Percentiles rank a stretch among this genome's conserved stretches.
Evolutionary conservation across 1,284 basidiomycete species (phyloP).

Genomic region (Xerocomus minutiporus): DNA sequence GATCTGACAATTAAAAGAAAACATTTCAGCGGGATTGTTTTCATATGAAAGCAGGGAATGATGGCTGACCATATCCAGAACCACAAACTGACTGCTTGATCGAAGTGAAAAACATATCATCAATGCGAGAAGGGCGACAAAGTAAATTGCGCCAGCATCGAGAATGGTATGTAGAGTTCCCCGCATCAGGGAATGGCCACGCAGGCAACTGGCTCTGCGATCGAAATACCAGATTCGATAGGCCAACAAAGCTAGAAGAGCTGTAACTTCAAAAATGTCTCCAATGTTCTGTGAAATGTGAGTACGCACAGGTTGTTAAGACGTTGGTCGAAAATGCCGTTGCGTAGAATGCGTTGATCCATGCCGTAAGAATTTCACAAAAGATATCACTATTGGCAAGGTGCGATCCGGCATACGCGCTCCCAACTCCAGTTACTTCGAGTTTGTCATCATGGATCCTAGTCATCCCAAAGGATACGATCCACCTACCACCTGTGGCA

Average conservation of each 20-base stretch:
- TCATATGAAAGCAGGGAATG: neutral
- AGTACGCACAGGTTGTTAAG: slow-evolving; percentile 1
- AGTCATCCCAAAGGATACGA: neutral
- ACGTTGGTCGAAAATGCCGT: slow-evolving; percentile 1
- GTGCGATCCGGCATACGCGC: neutral
- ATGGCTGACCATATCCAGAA: neutral
- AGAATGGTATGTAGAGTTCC: neutral
- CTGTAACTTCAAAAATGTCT: neutral
- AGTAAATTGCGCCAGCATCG: neutral
- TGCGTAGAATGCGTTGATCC: slow-evolving; percentile 3
- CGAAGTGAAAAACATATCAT: neutral
- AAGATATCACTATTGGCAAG: neutral
- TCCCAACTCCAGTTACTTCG: neutral
- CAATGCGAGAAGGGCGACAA: neutral
- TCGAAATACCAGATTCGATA: neutral
- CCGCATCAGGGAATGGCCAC: neutral
- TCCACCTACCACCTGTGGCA: neutral
- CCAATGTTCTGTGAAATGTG: neutral
- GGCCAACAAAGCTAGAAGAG: neutral
- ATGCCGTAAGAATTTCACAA: neutral
- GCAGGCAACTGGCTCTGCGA: neutral
- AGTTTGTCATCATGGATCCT: neutral
- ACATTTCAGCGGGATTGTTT: neutral
- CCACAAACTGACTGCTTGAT: neutral
- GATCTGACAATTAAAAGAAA: neutral